Evolutionary conservation across 305 asterid species (phyloP).

Genomic region (Coffea humblotiana): DNA sequence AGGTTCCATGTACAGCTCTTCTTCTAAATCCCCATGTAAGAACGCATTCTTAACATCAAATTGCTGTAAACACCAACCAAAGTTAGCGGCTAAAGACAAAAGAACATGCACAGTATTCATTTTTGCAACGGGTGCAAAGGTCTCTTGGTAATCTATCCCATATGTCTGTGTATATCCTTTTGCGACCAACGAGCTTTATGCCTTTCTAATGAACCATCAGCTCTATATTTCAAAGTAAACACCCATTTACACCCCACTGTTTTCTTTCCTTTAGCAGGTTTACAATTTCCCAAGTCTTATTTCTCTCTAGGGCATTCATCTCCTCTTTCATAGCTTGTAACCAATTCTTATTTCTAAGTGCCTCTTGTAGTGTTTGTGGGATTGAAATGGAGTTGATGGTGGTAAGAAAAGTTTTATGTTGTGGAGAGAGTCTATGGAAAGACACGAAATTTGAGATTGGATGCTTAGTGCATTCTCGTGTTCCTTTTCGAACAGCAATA

Average conservation of each 20-base stretch:
- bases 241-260: background rate
- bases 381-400: too few relatives aligned
- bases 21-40: background rate
- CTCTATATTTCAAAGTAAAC: background rate
- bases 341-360: background rate
- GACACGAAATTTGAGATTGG: background rate
- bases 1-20: background rate
- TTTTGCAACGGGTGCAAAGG: background rate
- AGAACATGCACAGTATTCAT: background rate
- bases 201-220: background rate
- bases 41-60: background rate
- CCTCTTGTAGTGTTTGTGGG: too few relatives aligned
- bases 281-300: background rate
- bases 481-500: background rate
- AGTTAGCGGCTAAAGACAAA: background rate
- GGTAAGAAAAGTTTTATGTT: too few relatives aligned
- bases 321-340: background rate
- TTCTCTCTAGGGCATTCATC: background rate
- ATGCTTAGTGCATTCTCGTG: background rate
- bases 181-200: background rate
- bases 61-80: background rate
- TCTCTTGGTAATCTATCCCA: background rate
- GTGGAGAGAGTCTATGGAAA: too few relatives aligned
- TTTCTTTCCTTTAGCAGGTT: too few relatives aligned
- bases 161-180: background rate